Conservation (phyloP, 305 asterid genomes). For the Fraxinus sp. region DNA sequence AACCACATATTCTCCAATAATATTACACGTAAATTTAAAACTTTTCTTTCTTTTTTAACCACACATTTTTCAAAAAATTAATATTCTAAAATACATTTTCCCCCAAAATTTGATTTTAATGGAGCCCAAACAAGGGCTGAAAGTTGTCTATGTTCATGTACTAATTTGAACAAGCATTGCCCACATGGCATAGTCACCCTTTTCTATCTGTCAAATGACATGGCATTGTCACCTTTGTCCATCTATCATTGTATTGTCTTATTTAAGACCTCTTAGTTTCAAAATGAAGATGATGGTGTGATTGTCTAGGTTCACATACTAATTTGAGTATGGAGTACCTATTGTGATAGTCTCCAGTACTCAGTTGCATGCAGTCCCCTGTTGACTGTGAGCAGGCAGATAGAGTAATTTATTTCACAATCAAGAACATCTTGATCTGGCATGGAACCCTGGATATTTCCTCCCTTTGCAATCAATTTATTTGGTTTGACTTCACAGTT, state of each 20-base stretch:
- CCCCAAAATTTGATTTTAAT: too few species aligned
- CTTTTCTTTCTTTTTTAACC: too few species aligned
- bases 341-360: neutral
- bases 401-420: too few species aligned
- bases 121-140: neutral
- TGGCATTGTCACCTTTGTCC: neutral
- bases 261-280: neutral
- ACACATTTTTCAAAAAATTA: too few species aligned
- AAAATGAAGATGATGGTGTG: neutral
- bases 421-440: too few species aligned
- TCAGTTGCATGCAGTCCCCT: neutral
- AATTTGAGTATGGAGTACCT: neutral
- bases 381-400: too few species aligned
- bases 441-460: too few species aligned
- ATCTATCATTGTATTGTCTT: neutral
- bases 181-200: neutral
- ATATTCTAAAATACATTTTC: too few species aligned
- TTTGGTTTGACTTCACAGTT: too few species aligned
- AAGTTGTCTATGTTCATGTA: neutral
- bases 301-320: neutral
- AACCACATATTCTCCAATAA: too few species aligned
- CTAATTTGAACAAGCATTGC: neutral
- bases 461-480: too few species aligned
- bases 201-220: neutral
- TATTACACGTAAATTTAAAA: too few species aligned